Conservation (phyloP, 148 eudicot species). For the Cornus florida region DNA sequence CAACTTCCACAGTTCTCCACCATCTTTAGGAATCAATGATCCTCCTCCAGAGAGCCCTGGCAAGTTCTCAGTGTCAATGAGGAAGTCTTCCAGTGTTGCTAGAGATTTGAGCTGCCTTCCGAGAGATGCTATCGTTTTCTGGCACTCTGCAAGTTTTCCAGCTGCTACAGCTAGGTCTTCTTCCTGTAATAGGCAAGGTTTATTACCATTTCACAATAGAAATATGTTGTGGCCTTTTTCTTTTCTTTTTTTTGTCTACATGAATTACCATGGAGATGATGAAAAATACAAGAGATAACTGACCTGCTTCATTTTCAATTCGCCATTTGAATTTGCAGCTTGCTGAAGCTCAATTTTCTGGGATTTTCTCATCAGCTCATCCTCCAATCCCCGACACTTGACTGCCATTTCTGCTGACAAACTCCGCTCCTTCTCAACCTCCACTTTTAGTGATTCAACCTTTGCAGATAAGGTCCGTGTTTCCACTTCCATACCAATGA, state of each 20-base stretch:
- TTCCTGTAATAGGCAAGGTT: slow-evolving; percentile 36
- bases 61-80: slow-evolving; percentile 55
- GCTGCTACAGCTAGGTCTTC: slow-evolving; percentile 59
- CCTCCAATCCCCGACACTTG: slow-evolving; percentile 53
- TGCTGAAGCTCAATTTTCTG: slow-evolving; percentile 45
- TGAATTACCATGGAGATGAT: neutral
- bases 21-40: slow-evolving; percentile 24
- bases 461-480: slow-evolving; percentile 45
- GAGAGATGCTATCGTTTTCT: slow-evolving; percentile 65
- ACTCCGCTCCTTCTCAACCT: slow-evolving; percentile 40
- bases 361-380: slow-evolving; percentile 40
- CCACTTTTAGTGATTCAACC: slow-evolving; percentile 4
- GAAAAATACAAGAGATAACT: neutral
- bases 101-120: slow-evolving; percentile 66
- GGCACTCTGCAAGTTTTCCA: slow-evolving; percentile 69
- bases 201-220: neutral
- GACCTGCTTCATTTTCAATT: slow-evolving; percentile 54
- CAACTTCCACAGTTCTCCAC: slow-evolving; percentile 48
- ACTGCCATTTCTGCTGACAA: slow-evolving; percentile 36
- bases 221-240: too few species aligned
- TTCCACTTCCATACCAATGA: slow-evolving; percentile 45
- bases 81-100: slow-evolving; percentile 71
- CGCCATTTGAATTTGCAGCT: slow-evolving; percentile 25
- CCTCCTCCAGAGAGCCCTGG: slow-evolving; percentile 47
- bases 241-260: too few species aligned